Percentiles rank a stretch among this genome's conserved stretches.
These are phyloP conservation scores for Aspergillus neoniger DNA, from an alignment of 2,329 filamentous ascomycete genomes.

Conservation along the genomic window DNA sequence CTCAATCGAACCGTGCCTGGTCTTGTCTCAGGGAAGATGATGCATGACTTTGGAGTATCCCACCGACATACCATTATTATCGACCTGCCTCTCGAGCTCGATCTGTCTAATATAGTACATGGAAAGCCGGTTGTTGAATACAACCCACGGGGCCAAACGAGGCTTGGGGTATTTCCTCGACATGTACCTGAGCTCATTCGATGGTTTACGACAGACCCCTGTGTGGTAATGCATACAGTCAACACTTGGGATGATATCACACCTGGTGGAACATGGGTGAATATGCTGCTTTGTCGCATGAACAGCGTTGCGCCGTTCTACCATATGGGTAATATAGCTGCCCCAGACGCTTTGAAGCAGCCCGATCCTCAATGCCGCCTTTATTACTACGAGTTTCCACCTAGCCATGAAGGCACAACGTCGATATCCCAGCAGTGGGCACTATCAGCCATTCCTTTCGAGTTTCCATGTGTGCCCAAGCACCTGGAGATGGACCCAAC, in stretches of 20 bases:
- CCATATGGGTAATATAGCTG: conserved; percentile 62
- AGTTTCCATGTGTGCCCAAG: conserved; percentile 65
- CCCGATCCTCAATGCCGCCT: conserved; percentile 63
- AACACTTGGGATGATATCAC: conserved; percentile 65
- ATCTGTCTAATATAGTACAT: conserved; percentile 52
- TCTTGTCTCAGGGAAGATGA: conserved; percentile 67
- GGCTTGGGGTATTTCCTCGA: conserved; percentile 69
- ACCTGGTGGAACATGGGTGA: conserved; percentile 49
- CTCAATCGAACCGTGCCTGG: conserved; percentile 62
- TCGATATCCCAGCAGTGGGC: conserved; percentile 65
- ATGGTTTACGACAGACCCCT: conserved; percentile 69
- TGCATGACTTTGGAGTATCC: conserved; percentile 75
- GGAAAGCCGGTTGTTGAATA: conserved; percentile 58
- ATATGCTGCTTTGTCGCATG: conserved; percentile 66
- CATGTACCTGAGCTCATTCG: conserved; percentile 57
- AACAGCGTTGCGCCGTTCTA: conserved; percentile 68
- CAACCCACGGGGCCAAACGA: conserved; percentile 57
- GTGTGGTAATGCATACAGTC: conserved; percentile 71
- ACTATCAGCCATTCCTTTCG: conserved; percentile 65
- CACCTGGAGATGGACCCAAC: conserved; percentile 58
- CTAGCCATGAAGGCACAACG: background rate
- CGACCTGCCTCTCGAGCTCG: conserved; percentile 67
- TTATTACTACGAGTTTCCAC: conserved; percentile 66
- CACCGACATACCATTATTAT: conserved; percentile 65
- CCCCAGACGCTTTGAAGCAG: conserved; percentile 51